Evolutionary conservation across 176 grass and related monocot genomes (phyloP), one percentile per base, ranked within the genome.

Genomic region (Alloteropsis semialata): DNA sequence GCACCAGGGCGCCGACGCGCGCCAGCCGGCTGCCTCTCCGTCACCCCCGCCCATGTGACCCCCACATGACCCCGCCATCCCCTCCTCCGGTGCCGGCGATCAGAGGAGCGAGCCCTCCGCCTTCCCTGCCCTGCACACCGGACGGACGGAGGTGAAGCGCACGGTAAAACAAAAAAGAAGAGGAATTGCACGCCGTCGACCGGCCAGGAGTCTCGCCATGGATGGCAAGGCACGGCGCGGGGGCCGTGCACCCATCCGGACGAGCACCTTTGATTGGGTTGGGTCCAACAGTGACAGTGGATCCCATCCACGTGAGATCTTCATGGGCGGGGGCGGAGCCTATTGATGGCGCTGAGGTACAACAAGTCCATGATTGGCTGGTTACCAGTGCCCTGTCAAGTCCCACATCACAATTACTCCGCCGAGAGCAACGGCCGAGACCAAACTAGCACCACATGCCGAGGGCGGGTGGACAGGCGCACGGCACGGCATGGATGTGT

Each of bases 251-350:
- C 29, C 50, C 72, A 22, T 62, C 42, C 11, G n/a, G 79, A n/a
- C 41, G 22, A 63, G 8, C 73, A 55, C 18, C 6, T 32, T 32
- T 41, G 73, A 36, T 43, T 78, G 74, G 24, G 60, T 84, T 10
- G 86, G 74, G 65, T 66, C 70, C 18, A 87, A 76, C 78, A 87
- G 85, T 81, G 70, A 43, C 61, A 44, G 87, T 88, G 87, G 81
- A 88, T 79, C 87, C 81, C 87, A 84, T 74, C 81, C 75, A 84
- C 61, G 87, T 88, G 81, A 72, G 58, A 74, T 57, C 75, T 79
- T 79, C 75, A 84, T 88, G 81, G 87, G 87, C 87, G 44, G 41
- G 56, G 22, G 70, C 59, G 10, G 21, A 46, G n/a, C 3, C 25
- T 65, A 69, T 88, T 78, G 64, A 83, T 78, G 76, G 57, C 74